Evolutionary conservation across 2,329 filamentous ascomycete species (phyloP), one percentile per base, ranked within the genome.

Genomic region (Penicillium sp.): DNA sequence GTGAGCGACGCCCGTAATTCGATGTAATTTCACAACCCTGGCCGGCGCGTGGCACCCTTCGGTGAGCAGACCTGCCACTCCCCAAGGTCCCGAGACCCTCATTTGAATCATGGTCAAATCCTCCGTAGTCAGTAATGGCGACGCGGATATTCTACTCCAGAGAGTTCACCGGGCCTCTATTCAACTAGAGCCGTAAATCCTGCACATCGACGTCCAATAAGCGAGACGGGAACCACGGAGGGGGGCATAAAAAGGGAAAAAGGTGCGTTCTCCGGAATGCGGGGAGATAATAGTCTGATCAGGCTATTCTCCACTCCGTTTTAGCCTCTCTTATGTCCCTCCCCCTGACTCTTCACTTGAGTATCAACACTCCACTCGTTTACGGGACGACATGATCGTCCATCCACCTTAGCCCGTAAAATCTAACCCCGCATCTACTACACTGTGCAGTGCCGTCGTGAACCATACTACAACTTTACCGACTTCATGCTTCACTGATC

Each of bases 201-300:
- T 46, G 42, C 46, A 39, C 46, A 53, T 50, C 42, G 39, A 31
- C 45, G 20, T 40, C 47, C 47, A 47, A 54, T 54, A 54, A 54
- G 51, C 55, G 53, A 56, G 40, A 16, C 35, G 52, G 55, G 47
- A 45, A 39, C 55, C 49, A 50, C 52, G 55, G 39, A 51, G 33
- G 9, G n/a, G 27, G 43, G 22, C 5, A 20, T 41, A n/a, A 36
- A 44, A 31, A 24, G 14, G 25, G 38, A 40, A 44, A n/a, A 33
- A 51, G 36, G 20, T 33, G 20, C 27, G 8, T 31, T 36, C 42
- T 49, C 51, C 47, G 28, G 55, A 61, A 61, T 62, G 60, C 60
- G 60, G 60, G 48, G 59, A 22, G 59, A 52, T 36, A 52, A 51
- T 51, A 62, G 43, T 42, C 50, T 46, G 51, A 58, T 54, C 51